These are phyloP conservation scores for Tephrocybe sp. DNA, from an alignment of 768 basidiomycete genomes.

Conservation along the genomic window DNA sequence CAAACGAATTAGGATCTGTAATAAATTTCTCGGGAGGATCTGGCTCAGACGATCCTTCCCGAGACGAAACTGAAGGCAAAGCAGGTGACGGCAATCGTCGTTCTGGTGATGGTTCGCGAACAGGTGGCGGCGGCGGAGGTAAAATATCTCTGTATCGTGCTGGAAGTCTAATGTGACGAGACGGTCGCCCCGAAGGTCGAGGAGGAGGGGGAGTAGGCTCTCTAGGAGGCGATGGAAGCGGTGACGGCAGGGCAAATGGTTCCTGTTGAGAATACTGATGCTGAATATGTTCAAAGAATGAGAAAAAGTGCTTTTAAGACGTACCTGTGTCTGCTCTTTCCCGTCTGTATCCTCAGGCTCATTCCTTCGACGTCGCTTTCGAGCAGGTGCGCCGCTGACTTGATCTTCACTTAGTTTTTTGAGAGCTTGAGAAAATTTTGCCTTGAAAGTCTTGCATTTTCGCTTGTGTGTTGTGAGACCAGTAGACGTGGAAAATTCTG, in stretches of 20 bases:
- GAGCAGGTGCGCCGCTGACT: not conserved
- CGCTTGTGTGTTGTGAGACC: not conserved
- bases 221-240: not conserved
- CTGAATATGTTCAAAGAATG: too few species aligned
- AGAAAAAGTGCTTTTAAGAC: too few species aligned
- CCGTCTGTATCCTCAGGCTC: not conserved
- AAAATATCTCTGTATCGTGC: not conserved
- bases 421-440: not conserved
- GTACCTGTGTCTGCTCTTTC: not conserved
- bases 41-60: too few species aligned
- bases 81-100: not conserved
- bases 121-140: slow-evolving; percentile 2
- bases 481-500: not conserved
- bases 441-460: not conserved
- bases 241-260: too few species aligned
- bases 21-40: not conserved
- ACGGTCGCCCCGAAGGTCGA: not conserved
- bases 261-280: too few species aligned
- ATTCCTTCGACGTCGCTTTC: not conserved
- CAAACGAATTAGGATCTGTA: slow-evolving; percentile 1
- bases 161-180: not conserved
- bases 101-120: not conserved
- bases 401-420: not conserved
- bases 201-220: not conserved
- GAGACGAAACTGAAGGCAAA: not conserved